Evolutionary conservation across 768 basidiomycete genomes (phyloP).

Genomic region (Hortiboletus campestris): DNA sequence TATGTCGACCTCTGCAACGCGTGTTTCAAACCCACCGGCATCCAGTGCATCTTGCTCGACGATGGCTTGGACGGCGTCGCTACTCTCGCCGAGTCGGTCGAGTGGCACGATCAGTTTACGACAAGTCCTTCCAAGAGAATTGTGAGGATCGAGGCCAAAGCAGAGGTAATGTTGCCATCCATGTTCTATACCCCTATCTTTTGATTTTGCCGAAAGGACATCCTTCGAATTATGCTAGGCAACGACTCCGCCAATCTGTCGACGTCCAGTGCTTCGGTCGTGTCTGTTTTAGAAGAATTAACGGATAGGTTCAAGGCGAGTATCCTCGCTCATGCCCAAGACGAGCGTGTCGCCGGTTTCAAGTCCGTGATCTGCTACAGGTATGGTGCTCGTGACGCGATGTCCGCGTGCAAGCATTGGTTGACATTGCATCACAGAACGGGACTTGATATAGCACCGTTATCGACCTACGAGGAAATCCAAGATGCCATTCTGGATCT

Average conservation of each 20-base stretch:
- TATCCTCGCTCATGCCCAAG: slow-evolving; percentile 39
- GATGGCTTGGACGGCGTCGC: slow-evolving; percentile 59
- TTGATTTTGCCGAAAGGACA: slow-evolving; percentile 8
- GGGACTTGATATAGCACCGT: slow-evolving; percentile 53
- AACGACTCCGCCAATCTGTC: slow-evolving; percentile 4
- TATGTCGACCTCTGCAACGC: slow-evolving; percentile 58
- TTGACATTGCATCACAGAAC: slow-evolving; percentile 38
- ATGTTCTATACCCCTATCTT: background rate
- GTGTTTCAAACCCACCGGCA: slow-evolving; percentile 55
- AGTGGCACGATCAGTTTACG: slow-evolving; percentile 66
- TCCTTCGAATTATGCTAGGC: slow-evolving; percentile 24
- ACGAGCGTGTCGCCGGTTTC: slow-evolving; percentile 59
- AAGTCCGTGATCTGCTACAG: slow-evolving; percentile 77
- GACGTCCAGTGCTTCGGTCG: slow-evolving; percentile 11
- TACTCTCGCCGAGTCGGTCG: slow-evolving; percentile 47
- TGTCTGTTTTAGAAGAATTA: slow-evolving; percentile 29
- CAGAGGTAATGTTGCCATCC: slow-evolving; percentile 50
- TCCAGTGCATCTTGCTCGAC: slow-evolving; percentile 69
- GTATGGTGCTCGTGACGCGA: slow-evolving; percentile 2
- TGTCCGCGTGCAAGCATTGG: background rate
- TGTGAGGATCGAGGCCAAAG: slow-evolving; percentile 65
- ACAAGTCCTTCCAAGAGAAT: slow-evolving; percentile 54
- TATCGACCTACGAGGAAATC: slow-evolving; percentile 26
- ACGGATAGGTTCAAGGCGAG: slow-evolving; percentile 32
- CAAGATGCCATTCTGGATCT: slow-evolving; percentile 34